These are phyloP conservation scores for Trypanosoma melophagium DNA, from an alignment of 208 protist species.

Conservation along the genomic window DNA sequence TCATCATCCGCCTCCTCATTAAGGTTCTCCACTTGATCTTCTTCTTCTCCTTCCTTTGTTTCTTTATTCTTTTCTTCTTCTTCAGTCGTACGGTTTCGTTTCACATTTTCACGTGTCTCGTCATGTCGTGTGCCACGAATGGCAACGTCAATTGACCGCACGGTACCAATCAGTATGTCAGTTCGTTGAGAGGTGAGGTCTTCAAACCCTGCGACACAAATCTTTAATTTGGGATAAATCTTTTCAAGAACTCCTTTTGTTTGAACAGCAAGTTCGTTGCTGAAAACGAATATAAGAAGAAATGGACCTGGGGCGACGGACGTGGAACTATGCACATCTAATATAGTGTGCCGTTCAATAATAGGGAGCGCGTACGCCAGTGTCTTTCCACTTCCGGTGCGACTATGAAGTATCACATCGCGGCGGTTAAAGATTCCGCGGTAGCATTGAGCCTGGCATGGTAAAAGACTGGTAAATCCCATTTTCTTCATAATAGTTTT, in stretches of 20 bases:
- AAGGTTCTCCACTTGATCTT: constrained; percentile 21
- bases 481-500: constrained; percentile 49
- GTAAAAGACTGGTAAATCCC: constrained; percentile 63
- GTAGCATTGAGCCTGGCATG: constrained; percentile 88
- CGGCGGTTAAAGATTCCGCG: constrained; percentile 81
- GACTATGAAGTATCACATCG: constrained; percentile 92
- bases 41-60: constrained; percentile 18
- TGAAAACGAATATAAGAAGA: constrained; percentile 87
- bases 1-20: constrained; percentile 28
- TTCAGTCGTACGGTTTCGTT: constrained; percentile 32
- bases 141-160: constrained; percentile 62
- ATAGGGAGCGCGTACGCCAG: constrained; percentile 98
- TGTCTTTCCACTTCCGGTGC: constrained; percentile 97
- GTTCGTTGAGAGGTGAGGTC: constrained; percentile 34
- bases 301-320: constrained; percentile 48
- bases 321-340: constrained; percentile 33
- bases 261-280: constrained; percentile 85
- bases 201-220: constrained; percentile 75
- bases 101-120: constrained; percentile 19
- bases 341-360: constrained; percentile 77
- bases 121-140: constrained; percentile 55
- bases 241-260: constrained; percentile 68
- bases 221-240: constrained; percentile 68
- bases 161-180: constrained; percentile 81
- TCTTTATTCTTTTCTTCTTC: constrained; percentile 41